Evolutionary conservation across 2,329 filamentous ascomycete species (phyloP).

Genomic region (Pseudogymnoascus sp.): DNA sequence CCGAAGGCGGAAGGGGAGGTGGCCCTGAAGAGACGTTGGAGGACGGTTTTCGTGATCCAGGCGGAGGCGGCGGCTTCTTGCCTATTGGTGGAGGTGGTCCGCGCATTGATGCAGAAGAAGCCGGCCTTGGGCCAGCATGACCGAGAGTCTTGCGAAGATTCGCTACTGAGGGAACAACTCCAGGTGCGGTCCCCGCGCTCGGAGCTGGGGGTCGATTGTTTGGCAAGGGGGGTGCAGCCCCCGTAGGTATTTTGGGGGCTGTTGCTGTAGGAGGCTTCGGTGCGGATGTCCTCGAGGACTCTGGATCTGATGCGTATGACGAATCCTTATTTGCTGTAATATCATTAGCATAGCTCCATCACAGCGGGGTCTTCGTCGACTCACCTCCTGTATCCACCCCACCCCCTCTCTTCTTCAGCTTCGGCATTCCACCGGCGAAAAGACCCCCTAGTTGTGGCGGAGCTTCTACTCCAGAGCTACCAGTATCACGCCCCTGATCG

Average conservation of each 20-base stretch:
- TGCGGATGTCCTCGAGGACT: conserved; percentile 51
- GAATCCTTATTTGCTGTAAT: conserved; percentile 55
- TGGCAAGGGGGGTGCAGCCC: conserved; percentile 52
- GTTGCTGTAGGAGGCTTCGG: conserved; percentile 43
- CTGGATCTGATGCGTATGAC: conserved; percentile 76
- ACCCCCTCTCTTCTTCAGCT: conserved; percentile 79
- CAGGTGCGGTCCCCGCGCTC: conserved; percentile 40
- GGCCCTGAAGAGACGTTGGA: conserved; percentile 37
- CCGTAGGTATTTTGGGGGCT: conserved; percentile 52
- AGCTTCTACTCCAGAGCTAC: conserved; percentile 41
- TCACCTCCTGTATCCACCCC: conserved; percentile 66
- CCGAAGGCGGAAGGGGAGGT: conserved; percentile 34
- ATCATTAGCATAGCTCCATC: conserved; percentile 19
- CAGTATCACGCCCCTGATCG: conserved; percentile 50
- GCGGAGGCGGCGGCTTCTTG: conserved; percentile 64
- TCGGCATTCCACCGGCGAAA: conserved; percentile 92
- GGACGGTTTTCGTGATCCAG: conserved; percentile 52
- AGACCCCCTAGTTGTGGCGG: conserved; percentile 79
- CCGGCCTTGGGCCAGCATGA: conserved; percentile 46
- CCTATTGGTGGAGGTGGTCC: conserved; percentile 72
- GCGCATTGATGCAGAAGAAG: conserved; percentile 51
- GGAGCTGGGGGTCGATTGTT: conserved; percentile 44
- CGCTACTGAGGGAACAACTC: conserved; percentile 48
- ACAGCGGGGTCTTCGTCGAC: conserved; percentile 18
- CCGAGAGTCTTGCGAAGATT: conserved; percentile 52